phyloP scores from a whole-genome alignment of 139 green algal species.

The Tetradesmus lagerheimii region DNA sequence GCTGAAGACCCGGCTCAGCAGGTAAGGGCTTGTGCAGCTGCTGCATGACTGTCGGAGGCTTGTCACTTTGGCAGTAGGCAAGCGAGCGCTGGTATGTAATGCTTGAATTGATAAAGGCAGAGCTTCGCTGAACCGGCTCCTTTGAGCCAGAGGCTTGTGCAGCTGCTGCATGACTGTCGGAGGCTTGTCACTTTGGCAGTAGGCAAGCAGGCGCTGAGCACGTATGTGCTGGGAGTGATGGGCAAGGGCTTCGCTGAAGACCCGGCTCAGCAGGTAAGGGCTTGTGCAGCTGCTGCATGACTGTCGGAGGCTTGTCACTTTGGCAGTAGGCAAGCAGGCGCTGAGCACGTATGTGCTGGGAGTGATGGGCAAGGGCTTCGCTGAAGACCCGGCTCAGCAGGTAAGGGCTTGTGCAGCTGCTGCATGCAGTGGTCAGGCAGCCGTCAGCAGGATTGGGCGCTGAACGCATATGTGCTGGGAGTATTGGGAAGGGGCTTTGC shows the following conservation, averaged over 20 bases:
- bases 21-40: no score
- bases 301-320: no score
- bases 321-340: no score
- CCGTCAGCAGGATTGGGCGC: no score
- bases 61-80: no score
- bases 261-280: no score
- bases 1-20: slow-evolving; percentile 34
- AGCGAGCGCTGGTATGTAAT: slow-evolving; percentile 76
- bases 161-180: no score
- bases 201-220: slow-evolving; percentile 73
- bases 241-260: slow-evolving; percentile 35
- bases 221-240: slow-evolving; percentile 59
- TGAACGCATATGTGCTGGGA: slow-evolving; percentile 63
- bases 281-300: no score
- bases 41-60: no score
- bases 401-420: no score
- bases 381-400: slow-evolving; percentile 22
- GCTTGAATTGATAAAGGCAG: slow-evolving; percentile 43
- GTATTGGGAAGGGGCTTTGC: slow-evolving; percentile 46
- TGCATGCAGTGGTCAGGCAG: no score
- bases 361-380: slow-evolving; percentile 45
- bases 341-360: slow-evolving; percentile 65
- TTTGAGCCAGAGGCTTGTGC: slow-evolving; percentile 37
- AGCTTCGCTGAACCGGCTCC: slow-evolving; percentile 7
- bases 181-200: no score